Conservation (phyloP, 371 early-diverging fungal species). For the Mucor indicus region DNA sequence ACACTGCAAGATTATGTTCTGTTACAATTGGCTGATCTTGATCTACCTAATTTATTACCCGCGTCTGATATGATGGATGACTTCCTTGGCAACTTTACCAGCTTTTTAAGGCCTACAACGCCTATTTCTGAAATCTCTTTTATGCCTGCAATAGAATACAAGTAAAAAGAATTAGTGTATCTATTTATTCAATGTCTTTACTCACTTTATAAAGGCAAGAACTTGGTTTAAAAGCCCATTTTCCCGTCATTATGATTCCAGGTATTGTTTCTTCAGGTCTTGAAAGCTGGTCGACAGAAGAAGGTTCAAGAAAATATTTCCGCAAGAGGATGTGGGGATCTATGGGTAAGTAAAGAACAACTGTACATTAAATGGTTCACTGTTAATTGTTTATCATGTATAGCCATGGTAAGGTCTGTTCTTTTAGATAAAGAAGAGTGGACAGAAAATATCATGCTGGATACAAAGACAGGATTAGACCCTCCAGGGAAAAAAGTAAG, state of each 20-base stretch:
- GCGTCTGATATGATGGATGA: conserved; percentile 69
- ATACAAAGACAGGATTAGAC: conserved; percentile 83
- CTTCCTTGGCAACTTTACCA: conserved; percentile 60
- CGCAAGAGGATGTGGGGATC: conserved; percentile 94
- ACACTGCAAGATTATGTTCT: conserved; percentile 34
- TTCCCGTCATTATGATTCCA: conserved; percentile 86
- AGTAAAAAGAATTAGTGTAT: conserved; percentile 15
- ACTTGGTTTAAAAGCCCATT: conserved; percentile 45
- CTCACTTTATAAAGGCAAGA: conserved; percentile 21
- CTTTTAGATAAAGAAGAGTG: conserved; percentile 85
- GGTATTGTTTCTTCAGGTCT: conserved; percentile 91
- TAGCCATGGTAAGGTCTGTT: conserved; percentile 79
- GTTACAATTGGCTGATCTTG: conserved; percentile 56
- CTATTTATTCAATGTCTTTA: not conserved
- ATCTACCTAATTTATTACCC: conserved; percentile 61
- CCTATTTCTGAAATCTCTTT: conserved; percentile 44
- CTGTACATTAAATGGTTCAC: not conserved
- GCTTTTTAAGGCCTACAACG: conserved; percentile 47
- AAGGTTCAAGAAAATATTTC: conserved; percentile 77
- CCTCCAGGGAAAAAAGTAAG: conserved; percentile 82
- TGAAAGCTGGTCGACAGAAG: conserved; percentile 85
- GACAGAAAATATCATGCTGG: conserved; percentile 79
- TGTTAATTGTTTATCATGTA: not conserved
- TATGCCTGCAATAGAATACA: conserved; percentile 46
- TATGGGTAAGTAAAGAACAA: conserved; percentile 37